Evolutionary conservation across 495 filamentous ascomycete genomes (phyloP), one percentile per base, ranked within the genome.

Genomic region (Thermothielavioides terrestris): DNA sequence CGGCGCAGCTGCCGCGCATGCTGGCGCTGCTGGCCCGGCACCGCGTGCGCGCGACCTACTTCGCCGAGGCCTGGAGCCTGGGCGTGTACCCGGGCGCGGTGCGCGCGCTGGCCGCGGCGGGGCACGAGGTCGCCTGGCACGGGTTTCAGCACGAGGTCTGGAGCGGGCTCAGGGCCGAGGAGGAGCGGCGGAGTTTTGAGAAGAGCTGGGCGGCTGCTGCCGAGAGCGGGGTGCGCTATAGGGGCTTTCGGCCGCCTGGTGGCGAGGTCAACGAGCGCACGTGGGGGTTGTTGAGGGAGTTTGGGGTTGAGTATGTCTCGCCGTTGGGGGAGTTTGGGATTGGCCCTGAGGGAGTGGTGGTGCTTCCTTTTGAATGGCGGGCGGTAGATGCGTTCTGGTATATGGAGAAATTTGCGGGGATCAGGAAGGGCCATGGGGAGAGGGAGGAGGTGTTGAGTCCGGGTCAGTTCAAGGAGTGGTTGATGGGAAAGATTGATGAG

Each of bases 51-150:
- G 62, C 58, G 2, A 68, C 65, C 5, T 66, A 65, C 53, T 68
- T 68, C 38, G 49, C 52, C 48, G 65, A 68, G 55, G 54, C 61
- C 15, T 66, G 65, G 65, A 63, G 57, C 39, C 52, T 68, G 7
- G 38, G 15, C n/a, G 59, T 61, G 12, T 66, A 68, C 31, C 62
- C 61, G 0, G 44, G 23, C 10, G 55, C 52, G 7, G 49, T 66
- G 20, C 12, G 14, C 3, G 43, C 53, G 6, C 35, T 65, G 3
- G 21, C 18, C 6, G 10, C 15, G 3, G 44, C 27, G 3, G 63
- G 63, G 0, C 63, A 66, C 42, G 63, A 68, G 41, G 42, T 66
- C 3, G 65, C 61, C 1, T 68, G 61, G 65, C 65, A 68, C n/a
- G 62, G 61, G 10, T 63, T 36, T 35, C 65, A 64, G 50, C 65